Evolutionary conservation across 108 stramenopile species (phyloP), one percentile per base, ranked within the genome.

Genomic region (Nitzschia sp.): DNA sequence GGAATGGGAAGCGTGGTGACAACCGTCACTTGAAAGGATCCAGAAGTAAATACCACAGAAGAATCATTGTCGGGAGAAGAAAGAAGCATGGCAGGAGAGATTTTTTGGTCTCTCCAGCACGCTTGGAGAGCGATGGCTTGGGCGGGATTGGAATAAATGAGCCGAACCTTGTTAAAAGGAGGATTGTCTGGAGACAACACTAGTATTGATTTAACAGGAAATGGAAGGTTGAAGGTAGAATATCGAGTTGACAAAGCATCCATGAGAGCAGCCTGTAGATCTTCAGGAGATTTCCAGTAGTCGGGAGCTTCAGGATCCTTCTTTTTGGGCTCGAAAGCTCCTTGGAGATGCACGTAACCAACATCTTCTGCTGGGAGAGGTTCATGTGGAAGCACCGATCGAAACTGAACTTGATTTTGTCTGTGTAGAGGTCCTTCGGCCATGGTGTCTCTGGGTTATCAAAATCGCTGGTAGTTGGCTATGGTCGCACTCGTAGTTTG

Each of bases 371-470:
- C 53, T 7, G 82, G 80, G 0, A 83, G 76, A 6, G 90, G 90
- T 65, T 91, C 90, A 60, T 91, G 90, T n/a, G 90, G 86, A 7
- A 91, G 63, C 7, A 91, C 73, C n/a, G 87, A 86, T 55, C 84
- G 80, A 69, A 82, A 88, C 44, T 63, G 53, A 54, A 24, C 22
- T 54, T 15, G 17, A 17, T 6, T 17, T 17, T 48, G 46, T 2
- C 6, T 34, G 29, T 34, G 29, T 34, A 34, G 29, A 3, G 29
- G 29, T 1, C 29, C 29, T 34, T 34, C 29, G 29, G 29, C 29
- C 29, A 34, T 34, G 29, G 29, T 34, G 29, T 34, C 29, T 34
- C 29, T 34, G 29, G 29, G n/a, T n/a, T n/a, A n/a, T n/a, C n/a
- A n/a, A n/a, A n/a, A n/a, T 34, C 29, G 29, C 29, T 34, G 29